Evolutionary conservation across 495 filamentous ascomycete genomes (phyloP).

Genomic region (Entonaema liquescens): DNA sequence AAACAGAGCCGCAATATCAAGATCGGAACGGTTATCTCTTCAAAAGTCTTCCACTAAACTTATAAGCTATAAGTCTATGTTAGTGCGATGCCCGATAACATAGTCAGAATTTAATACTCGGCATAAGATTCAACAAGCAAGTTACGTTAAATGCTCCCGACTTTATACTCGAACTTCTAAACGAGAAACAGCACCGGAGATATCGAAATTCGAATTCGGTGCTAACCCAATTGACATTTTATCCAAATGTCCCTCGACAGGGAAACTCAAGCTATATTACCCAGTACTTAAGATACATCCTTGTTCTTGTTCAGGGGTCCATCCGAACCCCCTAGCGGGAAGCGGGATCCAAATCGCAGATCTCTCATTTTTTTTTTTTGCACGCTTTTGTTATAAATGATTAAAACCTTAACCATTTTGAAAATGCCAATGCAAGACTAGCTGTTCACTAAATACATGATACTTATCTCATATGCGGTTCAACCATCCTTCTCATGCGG

Average conservation of each 20-base stretch:
- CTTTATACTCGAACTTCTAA: background rate
- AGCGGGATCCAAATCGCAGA: conserved; percentile 40
- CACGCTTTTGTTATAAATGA: conserved; percentile 33
- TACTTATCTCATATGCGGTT: background rate
- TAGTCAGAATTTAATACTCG: background rate
- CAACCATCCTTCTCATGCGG: background rate
- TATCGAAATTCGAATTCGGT: background rate
- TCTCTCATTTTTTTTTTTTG: conserved; percentile 17
- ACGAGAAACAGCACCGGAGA: background rate
- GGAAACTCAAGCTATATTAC: conserved; percentile 18
- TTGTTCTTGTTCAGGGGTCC: conserved; percentile 23
- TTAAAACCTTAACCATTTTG: background rate
- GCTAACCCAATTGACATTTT: background rate
- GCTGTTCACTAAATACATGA: background rate
- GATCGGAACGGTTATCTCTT: background rate
- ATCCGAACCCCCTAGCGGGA: conserved; percentile 24
- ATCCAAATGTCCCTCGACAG: background rate
- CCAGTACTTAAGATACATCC: conserved; percentile 28
- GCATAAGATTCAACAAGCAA: background rate
- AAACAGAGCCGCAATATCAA: conserved; percentile 29
- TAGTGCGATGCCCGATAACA: background rate
- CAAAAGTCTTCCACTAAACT: no score
- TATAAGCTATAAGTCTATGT: background rate
- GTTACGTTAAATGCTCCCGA: background rate
- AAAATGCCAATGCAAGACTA: conserved; percentile 1